Base-by-base conservation (phyloP, 2,329 filamentous ascomycete genomes). In the Lecanoromycetidae sp. region DNA sequence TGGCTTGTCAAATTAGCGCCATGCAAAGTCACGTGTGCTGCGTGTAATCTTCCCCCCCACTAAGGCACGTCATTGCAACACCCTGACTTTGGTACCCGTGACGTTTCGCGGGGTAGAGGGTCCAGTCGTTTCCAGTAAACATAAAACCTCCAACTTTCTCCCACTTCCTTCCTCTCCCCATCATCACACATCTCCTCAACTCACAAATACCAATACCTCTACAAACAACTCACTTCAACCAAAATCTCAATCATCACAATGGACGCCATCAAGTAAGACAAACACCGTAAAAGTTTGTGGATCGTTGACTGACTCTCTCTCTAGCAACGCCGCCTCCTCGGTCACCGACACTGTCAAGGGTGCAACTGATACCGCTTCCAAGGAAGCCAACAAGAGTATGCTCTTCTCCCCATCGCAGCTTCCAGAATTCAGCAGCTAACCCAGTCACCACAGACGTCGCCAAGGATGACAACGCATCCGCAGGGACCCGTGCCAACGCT, bases 321-420 rank as follows among this genome's bases (percentile, higher is more conserved):
- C 30, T 27, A 36, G 26, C 23, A 41, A 36, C 33, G 12, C 36
- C 13, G 26, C 36, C 23, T 43, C 33, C 33, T 82, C 82, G 74
- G 77, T 81, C 67, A 65, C 75, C 56, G 80, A 82, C 71, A 67
- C 70, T 59, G 65, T 77, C 62, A 70, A 80, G 70, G 68, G 79
- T 62, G 67, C 68, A 51, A 60, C 69, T 52, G 67, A 67, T 52
- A 70, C 72, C 56, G 67, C 73, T 52, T 76, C 71, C 67, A 82
- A 82, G 76, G 79, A 82, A 69, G 69, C 69, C 69, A 82, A 82
- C 76, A 83, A 82, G 76, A 61, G 57, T 63, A 67, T 56, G 65
- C 42, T 32, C 6, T 10, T 6, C 8, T 12, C n/a, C 12, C 15
- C 10, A 2, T 27, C 30, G 37, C 17, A 26, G 10, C 13, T 15